Evolutionary conservation across 2,329 filamentous ascomycete genomes (phyloP), one percentile per base, ranked within the genome.

Genomic region (Penicillium palitans): DNA sequence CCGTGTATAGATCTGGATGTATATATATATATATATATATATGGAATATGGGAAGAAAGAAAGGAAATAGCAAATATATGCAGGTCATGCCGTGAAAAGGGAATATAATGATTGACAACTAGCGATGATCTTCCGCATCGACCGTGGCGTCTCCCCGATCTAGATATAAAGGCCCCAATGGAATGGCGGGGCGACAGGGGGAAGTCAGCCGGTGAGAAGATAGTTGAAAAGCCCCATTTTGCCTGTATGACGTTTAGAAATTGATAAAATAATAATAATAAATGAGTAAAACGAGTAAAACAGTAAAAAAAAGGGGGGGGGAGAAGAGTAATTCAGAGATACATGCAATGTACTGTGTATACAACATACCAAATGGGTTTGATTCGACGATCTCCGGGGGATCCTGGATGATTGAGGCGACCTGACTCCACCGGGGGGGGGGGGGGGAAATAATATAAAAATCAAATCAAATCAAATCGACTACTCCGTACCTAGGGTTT

Each of bases 51-150:
- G 19, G 33, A 27, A 33, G 17, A 19, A 40, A 13, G n/a, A 46
- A 39, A 46, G 25, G 39, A 58, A 55, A 58, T 58, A 58, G 56
- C 56, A 58, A 58, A 50, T 50, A 58, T 57, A 56, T 62, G 58
- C 55, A 61, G 46, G 58, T 58, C 53, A 61, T 61, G 53, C 35
- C 39, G 4, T 59, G 57, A 54, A 55, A 50, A 47, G 51, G 25
- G 9, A 45, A 59, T 56, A 49, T 45, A 45, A 60, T 54, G 58
- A 62, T 62, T 60, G 51, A 58, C 60, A 45, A 58, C 61, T 62
- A 61, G 58, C 47, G 68, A 64, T 65, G 68, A 72, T 72, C 69
- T 57, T 48, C 59, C 58, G 53, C 57, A 47, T 55, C 52, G 42
- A 61, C 56, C 57, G 35, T 52, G 47, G 57, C 42, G 53, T 21